Base-by-base conservation (phyloP, 2,329 filamentous ascomycete species). In the Fusarium proliferatum region DNA sequence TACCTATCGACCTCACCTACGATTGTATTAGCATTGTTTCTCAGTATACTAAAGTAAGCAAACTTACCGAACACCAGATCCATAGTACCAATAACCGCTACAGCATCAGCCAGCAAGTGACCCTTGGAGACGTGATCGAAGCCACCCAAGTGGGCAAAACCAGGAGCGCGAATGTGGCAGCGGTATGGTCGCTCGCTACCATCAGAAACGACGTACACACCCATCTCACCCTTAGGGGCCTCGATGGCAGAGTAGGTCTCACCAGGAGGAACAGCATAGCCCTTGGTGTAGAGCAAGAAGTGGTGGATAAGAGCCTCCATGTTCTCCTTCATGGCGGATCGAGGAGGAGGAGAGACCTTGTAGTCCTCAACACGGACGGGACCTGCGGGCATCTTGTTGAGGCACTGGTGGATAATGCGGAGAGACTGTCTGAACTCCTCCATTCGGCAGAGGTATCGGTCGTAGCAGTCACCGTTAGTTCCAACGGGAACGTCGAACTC, bases 211-310 rank as follows among this genome's bases (percentile, higher is more conserved):
- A 99, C 86, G 82, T 93, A 99, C 49, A 99, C 96, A 82, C 93
- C 96, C 96, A 99, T 99, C 87, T 99, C 96, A 79, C 96, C 96
- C 92, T 99, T 99, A 69, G 96, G 96, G n/a, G 97, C 96, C 88
- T 99, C 96, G 75, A 99, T 99, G 71, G 93, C 96, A 52, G 93
- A 95, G 88, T 99, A 99, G 10, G 96, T 99, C 88, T 99, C 96
- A 72, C 96, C 97, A 12, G 97, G 96, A 48, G 96, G 96, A 8
- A 99, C 96, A 49, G 94, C 90, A 85, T 99, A 99, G 67, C 96
- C 96, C 90, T 99, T 99, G 84, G 95, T 98, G 88, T 96, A 99
- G 61, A 99, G 91, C 76, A 99, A 86, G 89, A 99, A 99, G 88
- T 99, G 96, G 87, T 99, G 96, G 82, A 99, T 99, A 48, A 99